Conservation (phyloP, 371 early-diverging fungal genomes). For the Mucor racemosus region DNA sequence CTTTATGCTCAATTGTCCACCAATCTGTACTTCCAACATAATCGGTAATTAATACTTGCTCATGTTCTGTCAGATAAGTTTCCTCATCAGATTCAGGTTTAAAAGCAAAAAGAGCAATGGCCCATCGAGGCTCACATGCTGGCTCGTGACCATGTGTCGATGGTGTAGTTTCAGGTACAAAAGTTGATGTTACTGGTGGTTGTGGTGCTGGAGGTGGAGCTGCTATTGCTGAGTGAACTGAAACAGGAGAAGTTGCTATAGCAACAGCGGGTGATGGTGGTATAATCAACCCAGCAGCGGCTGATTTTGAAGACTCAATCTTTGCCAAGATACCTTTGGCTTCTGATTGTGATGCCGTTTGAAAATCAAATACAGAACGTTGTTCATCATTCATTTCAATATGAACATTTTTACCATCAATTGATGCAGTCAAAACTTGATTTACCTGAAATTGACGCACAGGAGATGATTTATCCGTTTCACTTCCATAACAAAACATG, state of each 20-base stretch:
- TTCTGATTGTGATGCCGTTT: slow-evolving; percentile 65
- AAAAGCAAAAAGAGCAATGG: slow-evolving; percentile 79
- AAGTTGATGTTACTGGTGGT: not conserved
- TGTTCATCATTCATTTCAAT: slow-evolving; percentile 61
- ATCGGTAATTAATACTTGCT: slow-evolving; percentile 75
- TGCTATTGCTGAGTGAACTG: not conserved
- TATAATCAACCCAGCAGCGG: not conserved
- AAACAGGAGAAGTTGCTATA: not conserved
- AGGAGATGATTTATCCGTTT: slow-evolving; percentile 70
- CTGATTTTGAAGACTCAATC: slow-evolving; percentile 48
- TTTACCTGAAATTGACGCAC: slow-evolving; percentile 65
- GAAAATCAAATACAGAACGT: slow-evolving; percentile 56
- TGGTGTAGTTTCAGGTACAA: slow-evolving; percentile 20
- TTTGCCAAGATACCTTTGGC: slow-evolving; percentile 68
- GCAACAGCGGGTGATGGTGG: not conserved
- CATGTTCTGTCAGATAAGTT: slow-evolving; percentile 68
- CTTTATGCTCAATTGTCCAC: slow-evolving; percentile 60
- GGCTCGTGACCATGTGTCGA: slow-evolving; percentile 11
- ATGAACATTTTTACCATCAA: slow-evolving; percentile 62
- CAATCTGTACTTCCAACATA: slow-evolving; percentile 71
- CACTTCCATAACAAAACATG: slow-evolving; percentile 67
- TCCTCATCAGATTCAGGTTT: slow-evolving; percentile 76
- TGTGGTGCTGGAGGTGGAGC: not conserved
- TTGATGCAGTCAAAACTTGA: slow-evolving; percentile 58
- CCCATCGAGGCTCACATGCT: slow-evolving; percentile 56